Base-by-base conservation (phyloP, 495 filamentous ascomycete genomes). In the Hypomontagnella submonticulosa region DNA sequence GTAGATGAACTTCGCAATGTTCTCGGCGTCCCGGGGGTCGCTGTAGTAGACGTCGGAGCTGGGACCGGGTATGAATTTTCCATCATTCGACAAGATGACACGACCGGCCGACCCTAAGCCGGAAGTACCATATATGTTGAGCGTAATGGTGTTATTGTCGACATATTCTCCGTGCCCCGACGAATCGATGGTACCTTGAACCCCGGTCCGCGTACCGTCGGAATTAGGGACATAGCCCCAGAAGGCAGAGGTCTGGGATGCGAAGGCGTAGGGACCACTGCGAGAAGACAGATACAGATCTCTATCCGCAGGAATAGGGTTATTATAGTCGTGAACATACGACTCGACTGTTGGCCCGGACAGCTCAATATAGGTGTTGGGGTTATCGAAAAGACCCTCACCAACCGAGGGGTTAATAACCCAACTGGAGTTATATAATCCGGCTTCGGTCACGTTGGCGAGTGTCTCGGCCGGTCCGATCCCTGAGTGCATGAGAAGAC, bases 401-500 rank as follows among this genome's bases (percentile, higher is more conserved):
- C 77, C 77, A 15, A 80, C 71, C 18, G 61, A 69, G 8, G 69
- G 65, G 58, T 76, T 78, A 56, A 75, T 66, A 33, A 80, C 71
- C 76, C 75, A 80, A 38, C 51, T 48, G 2, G 67, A 61, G 4
- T 70, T 50, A 11, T 63, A 38, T 10, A 69, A n/a, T 3, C 71
- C 74, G 19, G 71, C 64, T 11, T 38, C 3, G 7, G 67, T 47
- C 19, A 80, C 46, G 9, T 54, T 67, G 0, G 43, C 36, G 1
- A 80, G 54, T 12, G 67, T 65, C 23, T 70, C 69, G 0, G 56
- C 54, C 10, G 76, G 71, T 1, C 82, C 82, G 61, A 85, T 84
- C 0, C 80, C 79, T 19, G 79, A 82, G 69, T 81, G 81, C 76
- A 87, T 84, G 10, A 89, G 79, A 13, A 89, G 75, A 65, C 83